Conservation (phyloP, 768 basidiomycete genomes). For the Phylloporus sp. region DNA sequence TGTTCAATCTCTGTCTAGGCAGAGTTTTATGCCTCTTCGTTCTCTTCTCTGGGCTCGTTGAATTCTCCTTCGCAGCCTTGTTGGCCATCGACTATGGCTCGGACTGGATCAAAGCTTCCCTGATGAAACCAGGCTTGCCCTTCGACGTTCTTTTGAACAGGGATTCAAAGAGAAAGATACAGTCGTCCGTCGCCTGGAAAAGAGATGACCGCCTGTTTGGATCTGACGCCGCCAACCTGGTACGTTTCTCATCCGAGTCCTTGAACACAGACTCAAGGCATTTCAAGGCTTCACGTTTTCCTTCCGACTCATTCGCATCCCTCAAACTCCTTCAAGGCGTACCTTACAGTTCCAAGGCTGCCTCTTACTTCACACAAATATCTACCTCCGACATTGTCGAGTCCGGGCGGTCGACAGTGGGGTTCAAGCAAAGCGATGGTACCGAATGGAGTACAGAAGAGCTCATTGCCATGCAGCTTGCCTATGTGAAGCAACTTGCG, state of each 20-base stretch:
- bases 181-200: slow-evolving; percentile 88
- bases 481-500: slow-evolving; percentile 85
- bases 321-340: slow-evolving; percentile 80
- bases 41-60: slow-evolving; percentile 20
- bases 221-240: slow-evolving; percentile 81
- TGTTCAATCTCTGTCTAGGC: slow-evolving; percentile 23
- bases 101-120: slow-evolving; percentile 94
- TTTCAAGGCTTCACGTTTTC: slow-evolving; percentile 83
- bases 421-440: slow-evolving; percentile 54
- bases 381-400: slow-evolving; percentile 48
- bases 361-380: slow-evolving; percentile 55
- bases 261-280: neutral
- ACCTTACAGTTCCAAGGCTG: slow-evolving; percentile 53
- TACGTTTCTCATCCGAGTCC: slow-evolving; percentile 37
- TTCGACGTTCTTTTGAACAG: slow-evolving; percentile 96
- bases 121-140: slow-evolving; percentile 90
- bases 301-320: slow-evolving; percentile 78
- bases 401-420: slow-evolving; percentile 56
- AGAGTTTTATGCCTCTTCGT: slow-evolving; percentile 25
- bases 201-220: slow-evolving; percentile 87
- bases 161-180: slow-evolving; percentile 95
- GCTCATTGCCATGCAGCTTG: slow-evolving; percentile 89
- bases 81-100: slow-evolving; percentile 98
- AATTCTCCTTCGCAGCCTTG: slow-evolving; percentile 60
- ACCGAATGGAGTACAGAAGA: slow-evolving; percentile 83